Conservation (phyloP, 345 rosid species). For the Corchorus olitorius region DNA sequence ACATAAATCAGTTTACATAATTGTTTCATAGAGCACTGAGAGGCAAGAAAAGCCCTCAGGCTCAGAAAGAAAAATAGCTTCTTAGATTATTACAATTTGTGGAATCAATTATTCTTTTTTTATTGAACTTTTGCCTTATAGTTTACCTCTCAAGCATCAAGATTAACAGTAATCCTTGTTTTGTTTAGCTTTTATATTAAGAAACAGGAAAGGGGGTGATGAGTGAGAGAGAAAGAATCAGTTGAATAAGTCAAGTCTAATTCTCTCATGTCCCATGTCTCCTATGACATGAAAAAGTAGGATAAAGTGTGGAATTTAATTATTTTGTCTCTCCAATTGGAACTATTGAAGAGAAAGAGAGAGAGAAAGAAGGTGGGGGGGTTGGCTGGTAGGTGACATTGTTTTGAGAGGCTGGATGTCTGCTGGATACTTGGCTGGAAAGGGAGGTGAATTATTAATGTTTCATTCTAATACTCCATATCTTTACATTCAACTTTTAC, state of each 20-base stretch:
- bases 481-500: not conserved
- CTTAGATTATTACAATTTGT: constrained; percentile 17
- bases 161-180: not conserved
- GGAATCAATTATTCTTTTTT: constrained; percentile 7
- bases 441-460: constrained; percentile 10
- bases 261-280: constrained; percentile 7
- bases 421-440: constrained; percentile 14
- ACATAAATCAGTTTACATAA: constrained; percentile 29
- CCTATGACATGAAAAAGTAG: constrained; percentile 18
- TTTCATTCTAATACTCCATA: not conserved
- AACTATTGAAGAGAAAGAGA: not conserved
- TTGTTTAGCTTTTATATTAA: not conserved
- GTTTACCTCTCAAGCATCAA: not conserved
- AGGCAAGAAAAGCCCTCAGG: constrained; percentile 7
- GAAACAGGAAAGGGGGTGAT: not conserved
- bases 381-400: constrained; percentile 18
- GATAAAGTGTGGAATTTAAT: constrained; percentile 19
- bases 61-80: constrained; percentile 17
- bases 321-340: constrained; percentile 7
- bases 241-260: not conserved
- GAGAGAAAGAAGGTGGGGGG: not conserved
- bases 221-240: not conserved
- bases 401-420: constrained; percentile 10
- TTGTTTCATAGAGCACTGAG: constrained; percentile 15
- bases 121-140: not conserved